phyloP scores from a whole-genome alignment of 306 rosid genomes.

The Echinosophora koreensis region DNA sequence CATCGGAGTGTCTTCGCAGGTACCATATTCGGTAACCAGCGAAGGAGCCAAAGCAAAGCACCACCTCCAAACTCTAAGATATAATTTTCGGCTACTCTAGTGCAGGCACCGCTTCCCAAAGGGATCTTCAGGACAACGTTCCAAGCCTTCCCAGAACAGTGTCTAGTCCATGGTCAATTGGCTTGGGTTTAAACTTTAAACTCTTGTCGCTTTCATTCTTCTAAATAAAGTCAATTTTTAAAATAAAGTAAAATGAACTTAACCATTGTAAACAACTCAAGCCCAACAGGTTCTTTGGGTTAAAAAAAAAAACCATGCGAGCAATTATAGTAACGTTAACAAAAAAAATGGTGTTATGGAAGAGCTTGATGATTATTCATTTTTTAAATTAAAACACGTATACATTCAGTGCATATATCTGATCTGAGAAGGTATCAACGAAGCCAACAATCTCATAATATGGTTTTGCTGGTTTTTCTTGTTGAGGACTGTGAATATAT shows the following conservation, averaged over 20 bases:
- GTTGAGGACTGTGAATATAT: neutral
- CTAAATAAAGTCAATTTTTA: too few species aligned
- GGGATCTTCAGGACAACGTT: too few species aligned
- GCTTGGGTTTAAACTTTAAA: too few species aligned
- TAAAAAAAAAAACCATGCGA: neutral
- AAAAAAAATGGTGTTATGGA: neutral
- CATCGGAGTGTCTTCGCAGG: too few species aligned
- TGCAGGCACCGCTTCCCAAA: too few species aligned
- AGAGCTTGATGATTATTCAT: conserved; percentile 8
- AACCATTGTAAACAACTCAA: neutral
- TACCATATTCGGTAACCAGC: too few species aligned
- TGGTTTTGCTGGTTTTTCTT: neutral
- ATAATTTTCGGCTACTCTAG: too few species aligned
- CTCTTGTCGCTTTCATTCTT: neutral
- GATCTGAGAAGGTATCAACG: neutral
- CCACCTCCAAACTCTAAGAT: too few species aligned
- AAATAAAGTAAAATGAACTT: too few species aligned
- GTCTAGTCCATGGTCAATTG: too few species aligned
- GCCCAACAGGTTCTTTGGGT: neutral
- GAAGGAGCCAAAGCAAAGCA: too few species aligned
- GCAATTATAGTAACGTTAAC: neutral
- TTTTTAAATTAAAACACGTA: neutral
- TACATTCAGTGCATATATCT: neutral
- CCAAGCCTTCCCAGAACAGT: too few species aligned
- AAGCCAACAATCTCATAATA: conserved; percentile 3